Conservation (phyloP, 495 filamentous ascomycete species). For the Penicillium bialowiezense region DNA sequence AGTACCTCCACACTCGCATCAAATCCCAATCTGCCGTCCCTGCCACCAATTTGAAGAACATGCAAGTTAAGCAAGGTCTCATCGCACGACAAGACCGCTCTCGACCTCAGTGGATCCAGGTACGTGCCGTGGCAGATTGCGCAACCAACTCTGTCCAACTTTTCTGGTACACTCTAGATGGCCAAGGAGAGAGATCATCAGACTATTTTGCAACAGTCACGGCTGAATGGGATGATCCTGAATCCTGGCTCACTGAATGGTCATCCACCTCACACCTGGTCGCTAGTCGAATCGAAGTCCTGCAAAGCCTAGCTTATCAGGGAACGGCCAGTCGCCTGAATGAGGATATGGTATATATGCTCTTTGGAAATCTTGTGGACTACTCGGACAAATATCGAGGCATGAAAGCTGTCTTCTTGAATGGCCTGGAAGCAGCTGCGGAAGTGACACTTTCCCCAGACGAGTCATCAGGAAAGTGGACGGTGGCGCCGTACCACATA, state of each 20-base stretch:
- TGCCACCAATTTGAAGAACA: slow-evolving; percentile 25
- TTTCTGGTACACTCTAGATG: not conserved
- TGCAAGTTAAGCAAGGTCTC: slow-evolving; percentile 38
- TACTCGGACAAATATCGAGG: slow-evolving; percentile 39
- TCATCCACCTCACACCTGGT: slow-evolving; percentile 26
- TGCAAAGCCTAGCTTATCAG: slow-evolving; percentile 17
- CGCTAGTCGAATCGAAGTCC: slow-evolving; percentile 23
- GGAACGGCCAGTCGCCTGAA: slow-evolving; percentile 27
- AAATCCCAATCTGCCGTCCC: slow-evolving; percentile 8
- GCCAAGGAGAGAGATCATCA: not conserved
- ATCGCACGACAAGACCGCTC: slow-evolving; percentile 8
- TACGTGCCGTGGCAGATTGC: not conserved
- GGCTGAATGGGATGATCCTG: not conserved
- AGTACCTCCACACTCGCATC: slow-evolving; percentile 21
- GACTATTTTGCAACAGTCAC: slow-evolving; percentile 25
- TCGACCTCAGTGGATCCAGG: slow-evolving; percentile 11
- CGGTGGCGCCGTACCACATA: slow-evolving; percentile 38
- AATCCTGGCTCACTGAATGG: slow-evolving; percentile 25
- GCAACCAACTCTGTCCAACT: not conserved
- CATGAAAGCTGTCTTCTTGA: slow-evolving; percentile 36
- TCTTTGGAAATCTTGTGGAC: slow-evolving; percentile 40
- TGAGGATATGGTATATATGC: slow-evolving; percentile 25
- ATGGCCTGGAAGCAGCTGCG: slow-evolving; percentile 38
- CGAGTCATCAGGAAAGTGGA: not conserved
- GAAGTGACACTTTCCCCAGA: slow-evolving; percentile 26